Conservation (phyloP, 2,329 filamentous ascomycete species). For the Talaromyces sp. region DNA sequence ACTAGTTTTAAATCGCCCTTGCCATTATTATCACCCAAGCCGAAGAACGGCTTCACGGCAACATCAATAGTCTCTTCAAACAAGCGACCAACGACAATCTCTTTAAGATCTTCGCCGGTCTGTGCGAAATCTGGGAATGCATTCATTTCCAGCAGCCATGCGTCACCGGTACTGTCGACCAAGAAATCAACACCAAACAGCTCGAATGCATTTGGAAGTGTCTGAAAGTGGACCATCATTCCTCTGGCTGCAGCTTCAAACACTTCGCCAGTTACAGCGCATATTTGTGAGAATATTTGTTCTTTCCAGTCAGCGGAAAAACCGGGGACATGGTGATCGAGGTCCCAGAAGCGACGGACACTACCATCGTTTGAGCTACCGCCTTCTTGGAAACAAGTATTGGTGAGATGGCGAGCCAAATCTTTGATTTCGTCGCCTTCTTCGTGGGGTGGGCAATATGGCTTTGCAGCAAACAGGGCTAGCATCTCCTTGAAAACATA, state of each 20-base stretch:
- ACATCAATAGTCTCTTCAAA: constrained; percentile 73
- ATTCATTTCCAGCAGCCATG: constrained; percentile 88
- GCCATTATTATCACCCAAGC: constrained; percentile 23
- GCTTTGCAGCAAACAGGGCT: constrained; percentile 79
- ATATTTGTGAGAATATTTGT: constrained; percentile 73
- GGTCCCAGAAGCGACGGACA: constrained; percentile 74
- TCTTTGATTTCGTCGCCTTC: constrained; percentile 50
- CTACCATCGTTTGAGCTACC: constrained; percentile 60
- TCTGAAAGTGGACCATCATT: constrained; percentile 90
- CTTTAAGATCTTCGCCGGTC: constrained; percentile 75
- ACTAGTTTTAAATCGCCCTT: constrained; percentile 42
- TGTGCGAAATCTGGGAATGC: constrained; percentile 95
- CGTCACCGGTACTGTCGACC: constrained; percentile 65
- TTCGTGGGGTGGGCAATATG: constrained; percentile 67
- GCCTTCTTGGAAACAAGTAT: constrained; percentile 83
- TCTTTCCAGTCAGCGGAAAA: constrained; percentile 54
- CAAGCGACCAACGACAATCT: constrained; percentile 69
- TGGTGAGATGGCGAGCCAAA: constrained; percentile 82
- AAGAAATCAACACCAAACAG: constrained; percentile 90
- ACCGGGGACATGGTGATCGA: constrained; percentile 51
- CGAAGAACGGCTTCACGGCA: constrained; percentile 72
- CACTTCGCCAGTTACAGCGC: constrained; percentile 69
- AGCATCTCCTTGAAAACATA: constrained; percentile 92
- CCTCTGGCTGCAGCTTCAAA: constrained; percentile 84
- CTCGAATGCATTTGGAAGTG: constrained; percentile 86